These are phyloP conservation scores for Melampsora americana DNA, from an alignment of 1,284 basidiomycete species.

Conservation along the genomic window DNA sequence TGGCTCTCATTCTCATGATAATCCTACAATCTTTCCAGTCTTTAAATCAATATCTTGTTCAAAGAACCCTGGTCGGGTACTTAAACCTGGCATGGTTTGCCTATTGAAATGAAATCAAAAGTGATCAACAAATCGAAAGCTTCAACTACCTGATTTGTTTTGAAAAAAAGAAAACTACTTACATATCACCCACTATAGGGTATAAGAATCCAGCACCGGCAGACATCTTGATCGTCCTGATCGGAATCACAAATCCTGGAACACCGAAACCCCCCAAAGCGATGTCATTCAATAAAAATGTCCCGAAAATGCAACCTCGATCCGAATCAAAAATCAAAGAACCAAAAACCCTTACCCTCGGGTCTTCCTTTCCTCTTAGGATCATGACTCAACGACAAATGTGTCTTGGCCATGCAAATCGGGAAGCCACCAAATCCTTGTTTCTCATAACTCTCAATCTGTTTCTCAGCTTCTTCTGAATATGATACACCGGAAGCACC, in stretches of 20 bases:
- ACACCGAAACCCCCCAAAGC: slow-evolving; percentile 34
- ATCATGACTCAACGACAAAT: slow-evolving; percentile 92
- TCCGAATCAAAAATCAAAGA: no score
- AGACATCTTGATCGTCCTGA: slow-evolving; percentile 79
- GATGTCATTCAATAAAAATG: slow-evolving; percentile 49
- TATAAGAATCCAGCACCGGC: slow-evolving; percentile 96
- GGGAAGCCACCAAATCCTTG: slow-evolving; percentile 79
- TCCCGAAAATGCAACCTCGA: no score
- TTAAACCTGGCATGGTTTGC: slow-evolving; percentile 96
- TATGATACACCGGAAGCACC: slow-evolving; percentile 78
- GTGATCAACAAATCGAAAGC: background rate
- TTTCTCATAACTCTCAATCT: slow-evolving; percentile 84
- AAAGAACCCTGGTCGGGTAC: slow-evolving; percentile 73
- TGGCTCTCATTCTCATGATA: slow-evolving; percentile 18
- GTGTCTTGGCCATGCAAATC: slow-evolving; percentile 94
- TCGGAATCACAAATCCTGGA: slow-evolving; percentile 75
- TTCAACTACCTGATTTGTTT: background rate
- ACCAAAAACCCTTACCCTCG: slow-evolving; percentile 56
- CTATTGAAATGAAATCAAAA: slow-evolving; percentile 61
- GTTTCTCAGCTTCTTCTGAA: slow-evolving; percentile 70
- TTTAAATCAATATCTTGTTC: slow-evolving; percentile 43
- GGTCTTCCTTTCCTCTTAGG: slow-evolving; percentile 87
- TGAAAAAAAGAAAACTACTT: slow-evolving; percentile 6
- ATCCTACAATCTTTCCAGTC: slow-evolving; percentile 37
- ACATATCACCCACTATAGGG: slow-evolving; percentile 66